phyloP scores from a whole-genome alignment of 2,329 filamentous ascomycete genomes.

The Albifimbria verrucaria region DNA sequence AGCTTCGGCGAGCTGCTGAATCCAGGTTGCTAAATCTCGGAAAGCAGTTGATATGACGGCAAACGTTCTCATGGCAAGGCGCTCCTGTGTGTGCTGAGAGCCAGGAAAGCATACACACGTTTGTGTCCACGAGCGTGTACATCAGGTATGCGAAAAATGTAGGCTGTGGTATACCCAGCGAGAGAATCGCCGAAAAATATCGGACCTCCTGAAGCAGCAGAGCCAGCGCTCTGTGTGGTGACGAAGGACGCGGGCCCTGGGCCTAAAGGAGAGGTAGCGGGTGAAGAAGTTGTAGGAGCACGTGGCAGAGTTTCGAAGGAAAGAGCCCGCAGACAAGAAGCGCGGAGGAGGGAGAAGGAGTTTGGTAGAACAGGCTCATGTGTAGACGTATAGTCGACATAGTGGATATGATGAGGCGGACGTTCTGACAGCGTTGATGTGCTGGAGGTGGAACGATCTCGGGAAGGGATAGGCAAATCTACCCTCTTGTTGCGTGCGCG shows the following conservation, averaged over 20 bases:
- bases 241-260: constrained; percentile 46
- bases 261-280: constrained; percentile 31
- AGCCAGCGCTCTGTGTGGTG: constrained; percentile 50
- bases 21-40: constrained; percentile 62
- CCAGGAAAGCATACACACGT: constrained; percentile 66
- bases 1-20: constrained; percentile 60
- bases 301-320: constrained; percentile 65
- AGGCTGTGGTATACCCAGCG: constrained; percentile 66
- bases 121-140: constrained; percentile 65
- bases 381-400: constrained; percentile 65
- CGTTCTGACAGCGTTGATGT: constrained; percentile 45
- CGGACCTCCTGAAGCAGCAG: constrained; percentile 58
- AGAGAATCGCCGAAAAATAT: constrained; percentile 66
- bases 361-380: constrained; percentile 59
- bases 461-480: constrained; percentile 40
- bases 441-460: constrained; percentile 50
- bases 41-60: constrained; percentile 60
- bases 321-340: constrained; percentile 63
- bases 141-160: constrained; percentile 68
- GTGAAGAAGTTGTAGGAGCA: constrained; percentile 40
- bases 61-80: constrained; percentile 64
- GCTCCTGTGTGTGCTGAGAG: constrained; percentile 63
- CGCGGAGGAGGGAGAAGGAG: constrained; percentile 66
- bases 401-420: constrained; percentile 56
- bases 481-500: constrained; percentile 38